A percentile compares a stretch with the other conserved stretches of the same genome.
Evolutionary conservation across 1,139 yeast species (phyloP).

Genomic region (Suhomyces maxii): DNA sequence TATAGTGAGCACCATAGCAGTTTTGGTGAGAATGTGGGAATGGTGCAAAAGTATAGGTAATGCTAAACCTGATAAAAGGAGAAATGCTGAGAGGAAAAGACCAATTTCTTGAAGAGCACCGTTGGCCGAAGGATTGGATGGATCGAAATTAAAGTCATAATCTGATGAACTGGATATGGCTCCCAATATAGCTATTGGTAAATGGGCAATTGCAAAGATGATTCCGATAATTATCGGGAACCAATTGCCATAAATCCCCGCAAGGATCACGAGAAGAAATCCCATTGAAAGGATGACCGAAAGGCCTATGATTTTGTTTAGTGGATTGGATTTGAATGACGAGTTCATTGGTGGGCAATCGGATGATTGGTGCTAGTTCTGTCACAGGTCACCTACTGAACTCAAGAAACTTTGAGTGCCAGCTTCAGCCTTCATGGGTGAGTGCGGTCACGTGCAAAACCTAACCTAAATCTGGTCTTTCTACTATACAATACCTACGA

Average conservation of each 20-base stretch:
- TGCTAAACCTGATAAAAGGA: constrained; percentile 65
- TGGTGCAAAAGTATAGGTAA: constrained; percentile 69
- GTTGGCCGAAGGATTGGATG: constrained; percentile 31
- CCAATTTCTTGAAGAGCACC: constrained; percentile 56
- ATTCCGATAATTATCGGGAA: constrained; percentile 64
- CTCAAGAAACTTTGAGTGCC: neutral
- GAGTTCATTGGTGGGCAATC: constrained; percentile 27
- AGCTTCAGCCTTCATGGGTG: neutral
- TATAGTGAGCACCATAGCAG: constrained; percentile 64
- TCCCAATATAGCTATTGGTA: constrained; percentile 55
- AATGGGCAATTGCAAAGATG: constrained; percentile 59
- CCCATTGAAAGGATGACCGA: constrained; percentile 77
- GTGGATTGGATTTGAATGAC: constrained; percentile 48
- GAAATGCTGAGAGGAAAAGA: constrained; percentile 64
- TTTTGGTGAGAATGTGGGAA: constrained; percentile 54
- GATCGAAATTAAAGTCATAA: constrained; percentile 49
- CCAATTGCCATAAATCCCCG: constrained; percentile 79
- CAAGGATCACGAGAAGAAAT: constrained; percentile 71
- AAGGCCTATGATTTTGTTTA: constrained; percentile 71
- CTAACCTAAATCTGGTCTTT: too few species aligned
- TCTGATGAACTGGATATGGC: constrained; percentile 36
- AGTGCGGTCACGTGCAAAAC: neutral
- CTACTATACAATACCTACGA: too few species aligned
- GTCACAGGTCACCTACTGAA: too few species aligned
- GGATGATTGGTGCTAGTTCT: neutral